Base-by-base conservation (phyloP, 768 basidiomycete genomes). In the Hydnomerulius pinastri region DNA sequence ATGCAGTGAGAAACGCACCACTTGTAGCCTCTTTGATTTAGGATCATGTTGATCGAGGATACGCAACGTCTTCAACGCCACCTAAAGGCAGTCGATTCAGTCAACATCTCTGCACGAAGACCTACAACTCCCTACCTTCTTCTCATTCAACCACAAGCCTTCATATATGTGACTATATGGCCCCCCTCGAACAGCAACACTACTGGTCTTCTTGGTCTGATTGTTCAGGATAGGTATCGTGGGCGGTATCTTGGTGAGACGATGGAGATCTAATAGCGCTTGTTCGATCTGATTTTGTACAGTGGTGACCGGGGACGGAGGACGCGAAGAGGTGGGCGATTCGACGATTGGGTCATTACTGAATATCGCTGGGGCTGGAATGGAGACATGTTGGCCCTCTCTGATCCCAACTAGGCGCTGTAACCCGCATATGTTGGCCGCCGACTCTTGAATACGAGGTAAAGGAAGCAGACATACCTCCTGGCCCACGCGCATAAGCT, bases 41-140 rank as follows among this genome's bases (percentile, higher is more conserved):
- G 72, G 67, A 56, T 80, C 74, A 8, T 71, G 61, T 10, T 74
- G 68, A 54, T 71, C 75, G 36, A 81, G 59, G 52, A 77, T 69
- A 47, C 79, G 74, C 6, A 83, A 53, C 11, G 75, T 76, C 54
- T 84, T 85, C 43, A 85, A 59, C 9, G 83, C 83, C 33, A 83
- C 82, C 81, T 82, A 49, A 17, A 25, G 37, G 15, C 8, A 35
- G 9, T 15, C 1, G 40, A 32, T 48, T n/a, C 13, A 53, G 37
- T 43, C 11, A n/a, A 44, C n/a, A 28, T 43, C 9, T 29, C 20
- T 25, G 38, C 27, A 27, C 12, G 43, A 32, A 51, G 18, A 27
- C 6, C 27, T 13, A n/a, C 6, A n/a, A 33, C 30, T 47, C 15
- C 48, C 18, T 47, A 77, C 81, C 69, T 77, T 80, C 56, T 79